Conservation (phyloP, 148 eudicot species). For the Nyssa sinensis region DNA sequence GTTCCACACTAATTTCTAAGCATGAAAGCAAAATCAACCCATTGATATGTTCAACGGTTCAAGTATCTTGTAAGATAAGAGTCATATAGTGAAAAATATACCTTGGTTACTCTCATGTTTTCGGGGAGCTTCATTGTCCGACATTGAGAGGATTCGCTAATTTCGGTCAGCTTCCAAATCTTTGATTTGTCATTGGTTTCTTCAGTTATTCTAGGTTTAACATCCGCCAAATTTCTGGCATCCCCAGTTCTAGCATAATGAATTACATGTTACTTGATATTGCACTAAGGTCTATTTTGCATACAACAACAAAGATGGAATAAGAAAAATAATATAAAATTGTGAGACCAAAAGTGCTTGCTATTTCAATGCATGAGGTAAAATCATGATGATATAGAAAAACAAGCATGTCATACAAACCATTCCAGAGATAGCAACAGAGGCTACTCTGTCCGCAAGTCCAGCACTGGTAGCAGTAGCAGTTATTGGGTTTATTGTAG, state of each 20-base stretch:
- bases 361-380: background rate
- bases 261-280: slow-evolving; percentile 10
- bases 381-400: background rate
- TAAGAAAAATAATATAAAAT: background rate
- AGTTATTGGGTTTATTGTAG: slow-evolving; percentile 55
- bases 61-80: background rate
- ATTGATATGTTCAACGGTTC: background rate
- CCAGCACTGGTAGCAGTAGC: slow-evolving; percentile 55
- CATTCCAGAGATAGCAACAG: slow-evolving; percentile 57
- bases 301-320: too few relatives aligned
- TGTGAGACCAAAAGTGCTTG: background rate
- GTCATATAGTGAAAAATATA: slow-evolving; percentile 18
- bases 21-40: background rate
- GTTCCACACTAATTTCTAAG: background rate
- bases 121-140: slow-evolving; percentile 74
- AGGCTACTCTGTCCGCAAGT: slow-evolving; percentile 51
- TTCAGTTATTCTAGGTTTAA: slow-evolving; percentile 58
- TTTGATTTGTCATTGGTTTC: slow-evolving; percentile 73
- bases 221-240: slow-evolving; percentile 51
- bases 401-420: slow-evolving; percentile 37
- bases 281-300: too few relatives aligned
- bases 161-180: slow-evolving; percentile 72
- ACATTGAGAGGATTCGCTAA: slow-evolving; percentile 78
- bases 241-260: slow-evolving; percentile 63
- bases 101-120: slow-evolving; percentile 68